Evolutionary conservation across 495 filamentous ascomycete genomes (phyloP).

Genomic region (Sphaerosporella brunnea): DNA sequence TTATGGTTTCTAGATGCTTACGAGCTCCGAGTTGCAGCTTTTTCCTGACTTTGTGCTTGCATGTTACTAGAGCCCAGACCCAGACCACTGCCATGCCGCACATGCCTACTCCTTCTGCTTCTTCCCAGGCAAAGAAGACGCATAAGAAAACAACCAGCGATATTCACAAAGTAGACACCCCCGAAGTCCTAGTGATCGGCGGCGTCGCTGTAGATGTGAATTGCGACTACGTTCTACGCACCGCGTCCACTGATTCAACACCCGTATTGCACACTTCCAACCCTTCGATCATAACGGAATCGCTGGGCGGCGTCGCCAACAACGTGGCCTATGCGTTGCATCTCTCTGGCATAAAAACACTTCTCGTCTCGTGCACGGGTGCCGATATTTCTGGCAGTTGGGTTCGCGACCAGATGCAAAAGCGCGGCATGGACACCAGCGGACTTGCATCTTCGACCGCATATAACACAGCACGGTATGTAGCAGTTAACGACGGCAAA

Average conservation of each 20-base stretch:
- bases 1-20: constrained; percentile 4
- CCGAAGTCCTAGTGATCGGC: constrained; percentile 58
- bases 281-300: constrained; percentile 57
- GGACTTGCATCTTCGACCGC: constrained; percentile 41
- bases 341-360: constrained; percentile 28
- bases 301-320: constrained; percentile 82
- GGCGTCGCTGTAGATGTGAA: constrained; percentile 74
- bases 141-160: neutral
- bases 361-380: constrained; percentile 34
- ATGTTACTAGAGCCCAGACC: neutral
- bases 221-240: constrained; percentile 48
- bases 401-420: constrained; percentile 42
- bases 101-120: neutral
- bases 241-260: constrained; percentile 20
- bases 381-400: constrained; percentile 47
- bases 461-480: constrained; percentile 66
- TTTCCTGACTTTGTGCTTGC: no score
- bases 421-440: constrained; percentile 42
- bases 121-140: neutral
- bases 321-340: constrained; percentile 75
- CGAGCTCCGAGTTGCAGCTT: no score
- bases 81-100: neutral
- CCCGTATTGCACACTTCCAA: constrained; percentile 71
- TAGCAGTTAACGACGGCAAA: constrained; percentile 66
- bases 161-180: neutral